These are phyloP conservation scores for Heliosperma pusillum DNA, from an alignment of 148 eudicot genomes.

Conservation along the genomic window DNA sequence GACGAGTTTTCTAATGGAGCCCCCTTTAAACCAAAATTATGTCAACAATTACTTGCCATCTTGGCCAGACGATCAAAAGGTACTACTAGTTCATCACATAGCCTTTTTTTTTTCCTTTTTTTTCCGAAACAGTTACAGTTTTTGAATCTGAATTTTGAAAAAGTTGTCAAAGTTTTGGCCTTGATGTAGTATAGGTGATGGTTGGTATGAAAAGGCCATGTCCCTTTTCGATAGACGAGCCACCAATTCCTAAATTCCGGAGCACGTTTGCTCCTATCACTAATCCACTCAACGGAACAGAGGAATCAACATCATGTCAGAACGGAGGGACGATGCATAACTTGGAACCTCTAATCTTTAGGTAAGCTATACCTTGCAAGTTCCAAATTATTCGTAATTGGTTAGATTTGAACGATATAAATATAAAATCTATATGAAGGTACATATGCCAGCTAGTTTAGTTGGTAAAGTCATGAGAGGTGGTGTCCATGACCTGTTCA, in stretches of 20 bases:
- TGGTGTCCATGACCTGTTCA: no score
- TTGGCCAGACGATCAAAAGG: slow-evolving; percentile 62
- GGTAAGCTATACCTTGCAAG: slow-evolving; percentile 34
- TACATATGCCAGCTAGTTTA: no score
- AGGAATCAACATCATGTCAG: slow-evolving; percentile 34
- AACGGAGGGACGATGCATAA: slow-evolving; percentile 25
- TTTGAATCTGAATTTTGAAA: background rate
- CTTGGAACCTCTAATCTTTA: slow-evolving; percentile 35
- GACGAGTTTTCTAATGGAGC: slow-evolving; percentile 56
- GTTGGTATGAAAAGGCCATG: slow-evolving; percentile 57
- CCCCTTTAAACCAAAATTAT: slow-evolving; percentile 87
- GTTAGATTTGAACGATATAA: no score
- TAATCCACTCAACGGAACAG: slow-evolving; percentile 23
- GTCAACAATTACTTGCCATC: slow-evolving; percentile 34
- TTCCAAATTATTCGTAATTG: no score
- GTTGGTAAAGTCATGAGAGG: no score
- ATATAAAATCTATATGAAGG: no score
- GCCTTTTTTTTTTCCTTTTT: background rate
- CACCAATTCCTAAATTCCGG: slow-evolving; percentile 41
- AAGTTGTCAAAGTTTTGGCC: background rate
- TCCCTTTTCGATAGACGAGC: slow-evolving; percentile 44
- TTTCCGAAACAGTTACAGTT: background rate
- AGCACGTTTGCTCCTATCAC: slow-evolving; percentile 25
- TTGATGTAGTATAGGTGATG: slow-evolving; percentile 45
- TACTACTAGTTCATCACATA: slow-evolving; percentile 14